Percentiles rank a stretch among this genome's conserved stretches.
These are phyloP conservation scores for Tricholoma sp. DNA, from an alignment of 768 basidiomycete species.

Conservation along the genomic window DNA sequence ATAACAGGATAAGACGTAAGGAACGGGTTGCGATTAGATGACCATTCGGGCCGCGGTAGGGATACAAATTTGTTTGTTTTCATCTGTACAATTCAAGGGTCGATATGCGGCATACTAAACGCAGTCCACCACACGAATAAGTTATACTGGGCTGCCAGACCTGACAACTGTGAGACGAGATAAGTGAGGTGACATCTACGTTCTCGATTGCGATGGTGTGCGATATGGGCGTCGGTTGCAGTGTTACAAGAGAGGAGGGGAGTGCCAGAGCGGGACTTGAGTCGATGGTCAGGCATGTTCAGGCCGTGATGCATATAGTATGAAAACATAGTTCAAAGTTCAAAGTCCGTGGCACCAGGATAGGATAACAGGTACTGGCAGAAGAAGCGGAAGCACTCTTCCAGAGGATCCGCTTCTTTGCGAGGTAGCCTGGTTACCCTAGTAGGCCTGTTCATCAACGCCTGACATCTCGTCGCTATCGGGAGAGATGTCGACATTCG, in stretches of 20 bases:
- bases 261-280: not conserved
- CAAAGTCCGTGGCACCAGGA: not conserved
- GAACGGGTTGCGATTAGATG: not conserved
- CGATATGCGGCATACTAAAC: not conserved
- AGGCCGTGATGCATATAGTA: too few species aligned
- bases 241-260: not conserved
- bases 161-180: conserved; percentile 1
- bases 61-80: not conserved
- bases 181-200: not conserved
- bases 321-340: not conserved
- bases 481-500: not conserved
- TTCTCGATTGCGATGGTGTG: not conserved
- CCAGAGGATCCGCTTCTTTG: not conserved
- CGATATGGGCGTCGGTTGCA: not conserved
- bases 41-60: not conserved
- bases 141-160: not conserved
- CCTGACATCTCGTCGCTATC: not conserved
- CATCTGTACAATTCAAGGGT: not conserved
- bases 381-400: not conserved
- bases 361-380: not conserved
- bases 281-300: not conserved
- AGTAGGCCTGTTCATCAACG: too few species aligned
- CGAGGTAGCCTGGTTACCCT: not conserved
- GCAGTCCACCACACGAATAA: not conserved
- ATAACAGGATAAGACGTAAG: not conserved